Conservation (phyloP, 2,329 filamentous ascomycete genomes). For the Fusarium domesticum region DNA sequence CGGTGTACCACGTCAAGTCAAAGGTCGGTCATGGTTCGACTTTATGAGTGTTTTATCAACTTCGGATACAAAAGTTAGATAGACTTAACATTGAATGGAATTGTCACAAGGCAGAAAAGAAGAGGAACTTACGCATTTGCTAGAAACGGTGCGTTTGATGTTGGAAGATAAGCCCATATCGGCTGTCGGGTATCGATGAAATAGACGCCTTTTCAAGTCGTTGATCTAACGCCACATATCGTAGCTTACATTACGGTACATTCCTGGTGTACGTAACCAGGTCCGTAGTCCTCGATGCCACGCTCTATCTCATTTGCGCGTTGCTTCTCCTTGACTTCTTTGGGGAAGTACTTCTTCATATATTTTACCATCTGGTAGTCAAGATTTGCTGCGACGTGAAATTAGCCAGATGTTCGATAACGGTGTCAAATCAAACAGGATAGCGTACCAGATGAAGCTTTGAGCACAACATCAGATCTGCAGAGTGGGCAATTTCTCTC, state of each 20-base stretch:
- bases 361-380: constrained; percentile 67
- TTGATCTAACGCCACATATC: neutral
- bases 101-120: neutral
- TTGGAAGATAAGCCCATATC: constrained; percentile 1
- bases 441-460: constrained; percentile 61
- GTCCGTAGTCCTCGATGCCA: constrained; percentile 70
- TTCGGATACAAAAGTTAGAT: constrained; percentile 6
- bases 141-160: neutral
- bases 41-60: too few relatives aligned
- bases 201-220: neutral
- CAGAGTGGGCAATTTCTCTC: constrained; percentile 74
- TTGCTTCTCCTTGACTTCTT: constrained; percentile 65
- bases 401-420: neutral
- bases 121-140: constrained; percentile 7
- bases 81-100: neutral
- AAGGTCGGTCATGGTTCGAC: too few relatives aligned
- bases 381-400: constrained; percentile 54
- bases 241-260: constrained; percentile 57
- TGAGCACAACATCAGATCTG: constrained; percentile 66
- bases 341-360: constrained; percentile 72
- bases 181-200: neutral
- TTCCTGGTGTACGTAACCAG: constrained; percentile 56
- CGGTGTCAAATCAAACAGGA: neutral
- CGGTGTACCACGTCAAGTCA: too few relatives aligned
- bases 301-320: constrained; percentile 71